Base-by-base conservation (phyloP, 2,329 filamentous ascomycete genomes). In the Pseudocercospora cruenta region DNA sequence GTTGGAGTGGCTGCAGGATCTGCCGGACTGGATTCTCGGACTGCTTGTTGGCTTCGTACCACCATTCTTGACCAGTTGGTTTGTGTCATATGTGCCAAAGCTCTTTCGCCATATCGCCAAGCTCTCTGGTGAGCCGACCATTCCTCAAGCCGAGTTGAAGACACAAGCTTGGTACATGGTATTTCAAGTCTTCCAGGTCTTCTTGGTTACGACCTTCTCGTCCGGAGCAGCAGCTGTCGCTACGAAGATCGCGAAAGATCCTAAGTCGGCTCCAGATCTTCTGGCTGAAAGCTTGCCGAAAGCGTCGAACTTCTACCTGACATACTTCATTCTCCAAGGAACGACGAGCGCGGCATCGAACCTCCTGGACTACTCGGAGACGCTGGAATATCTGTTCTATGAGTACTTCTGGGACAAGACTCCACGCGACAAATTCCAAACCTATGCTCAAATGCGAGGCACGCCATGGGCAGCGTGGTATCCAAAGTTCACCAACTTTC, bases 401-500 rank as follows among this genome's bases (percentile, higher is more conserved):
- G 72, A 73, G 53, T 70, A 70, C 60, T 73, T 74, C 63, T 73
- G 72, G 70, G 73, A 77, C 63, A 82, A 80, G 74, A 83, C 81
- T 0, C 82, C 82, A 21, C 78, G 82, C 24, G 80, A 82, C 74
- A 78, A 82, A 58, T 84, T 81, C 71, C 75, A 79, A 28, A 80
- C 79, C 7, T 80, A 80, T 58, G 78, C 78, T 28, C 78, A 78
- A 58, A 77, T 84, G 63, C 77, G 80, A 16, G 79, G 77, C 8
- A 80, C 81, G 0, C 75, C 77, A 3, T 83, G 80, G 79, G 82
- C 80, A 4, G 78, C 79, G 7, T 81, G 81, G 67, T 82, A 78
- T 66, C 82, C 82, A 14, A 82, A 82, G 64, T 83, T 80, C 75
- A 78, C 78, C 60, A 83, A 82, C 64, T 75, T 84, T 66, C 67